Evolutionary conservation across 164 flowering plant species (phyloP).

Genomic region (Tetrastigma voinierianum): DNA sequence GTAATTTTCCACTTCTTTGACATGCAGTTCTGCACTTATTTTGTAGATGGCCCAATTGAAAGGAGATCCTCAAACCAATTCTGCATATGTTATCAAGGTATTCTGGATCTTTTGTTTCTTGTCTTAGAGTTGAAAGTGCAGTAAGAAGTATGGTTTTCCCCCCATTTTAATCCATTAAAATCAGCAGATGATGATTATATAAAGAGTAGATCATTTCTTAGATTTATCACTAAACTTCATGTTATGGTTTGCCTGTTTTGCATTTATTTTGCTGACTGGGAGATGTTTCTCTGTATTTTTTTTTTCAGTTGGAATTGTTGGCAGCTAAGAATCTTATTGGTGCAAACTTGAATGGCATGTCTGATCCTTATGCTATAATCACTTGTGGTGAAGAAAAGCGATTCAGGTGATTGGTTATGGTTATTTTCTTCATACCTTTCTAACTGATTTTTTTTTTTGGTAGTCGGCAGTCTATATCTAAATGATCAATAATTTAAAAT

Average conservation of each 20-base stretch:
- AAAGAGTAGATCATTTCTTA: too few relatives aligned
- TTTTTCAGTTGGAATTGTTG: conserved; percentile 74
- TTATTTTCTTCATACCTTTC: background rate
- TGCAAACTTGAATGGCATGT: conserved; percentile 97
- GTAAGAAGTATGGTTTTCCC: background rate
- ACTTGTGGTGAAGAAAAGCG: conserved; percentile 89
- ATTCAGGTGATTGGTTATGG: conserved; percentile 66
- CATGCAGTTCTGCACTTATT: conserved; percentile 95
- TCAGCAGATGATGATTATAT: too few relatives aligned
- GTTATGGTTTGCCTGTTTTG: background rate
- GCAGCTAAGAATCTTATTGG: conserved; percentile 97
- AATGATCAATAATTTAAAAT: background rate
- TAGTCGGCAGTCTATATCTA: background rate
- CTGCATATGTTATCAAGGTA: conserved; percentile 82
- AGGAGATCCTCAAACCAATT: conserved; percentile 58
- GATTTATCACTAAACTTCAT: too few relatives aligned
- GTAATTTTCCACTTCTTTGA: conserved; percentile 76
- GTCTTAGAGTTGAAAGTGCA: background rate
- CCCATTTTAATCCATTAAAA: background rate
- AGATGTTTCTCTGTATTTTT: conserved; percentile 12
- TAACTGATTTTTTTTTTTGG: too few relatives aligned
- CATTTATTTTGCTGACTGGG: background rate
- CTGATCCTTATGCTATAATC: conserved; percentile 98
- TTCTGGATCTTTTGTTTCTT: background rate
- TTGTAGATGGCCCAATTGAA: conserved; percentile 86